Evolutionary conservation across 1,284 basidiomycete species (phyloP).

Genomic region (Cutaneotrichosporon sp.): DNA sequence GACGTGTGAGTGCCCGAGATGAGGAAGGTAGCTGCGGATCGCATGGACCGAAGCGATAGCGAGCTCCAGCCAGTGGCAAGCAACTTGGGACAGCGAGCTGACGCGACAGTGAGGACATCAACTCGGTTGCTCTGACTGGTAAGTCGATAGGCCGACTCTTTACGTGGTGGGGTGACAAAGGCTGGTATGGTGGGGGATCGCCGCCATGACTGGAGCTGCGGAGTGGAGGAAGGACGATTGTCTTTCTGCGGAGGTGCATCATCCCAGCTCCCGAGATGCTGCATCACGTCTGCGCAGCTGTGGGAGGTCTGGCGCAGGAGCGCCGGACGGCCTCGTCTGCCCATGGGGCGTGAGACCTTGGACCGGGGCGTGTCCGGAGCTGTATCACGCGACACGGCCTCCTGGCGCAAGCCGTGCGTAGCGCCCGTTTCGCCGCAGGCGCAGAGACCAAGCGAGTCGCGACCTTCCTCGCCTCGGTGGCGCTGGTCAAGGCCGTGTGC

Average conservation of each 20-base stretch:
- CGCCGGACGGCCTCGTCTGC: neutral
- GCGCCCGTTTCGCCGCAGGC: neutral
- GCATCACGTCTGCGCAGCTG: neutral
- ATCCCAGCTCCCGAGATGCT: neutral
- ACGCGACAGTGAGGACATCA: conserved; percentile 77
- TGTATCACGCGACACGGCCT: neutral
- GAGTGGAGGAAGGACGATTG: neutral
- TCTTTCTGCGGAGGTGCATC: neutral
- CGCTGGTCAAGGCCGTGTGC: neutral
- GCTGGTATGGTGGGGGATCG: neutral
- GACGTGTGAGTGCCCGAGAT: conserved; percentile 60
- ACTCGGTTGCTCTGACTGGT: conserved; percentile 95
- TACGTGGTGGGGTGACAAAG: neutral
- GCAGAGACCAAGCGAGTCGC: neutral
- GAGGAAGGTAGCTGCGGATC: neutral
- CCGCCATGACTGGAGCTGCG: neutral
- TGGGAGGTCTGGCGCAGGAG: neutral
- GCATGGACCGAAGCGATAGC: neutral
- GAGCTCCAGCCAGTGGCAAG: neutral
- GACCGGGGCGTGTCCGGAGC: neutral
- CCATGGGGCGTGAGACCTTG: neutral
- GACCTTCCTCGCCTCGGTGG: neutral
- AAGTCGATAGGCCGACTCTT: neutral
- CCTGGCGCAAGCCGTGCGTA: neutral
- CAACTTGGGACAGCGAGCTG: conserved; percentile 3